Evolutionary conservation across 176 grass and related monocot species (phyloP), one percentile per base, ranked within the genome.

Genomic region (Ananas comosus): DNA sequence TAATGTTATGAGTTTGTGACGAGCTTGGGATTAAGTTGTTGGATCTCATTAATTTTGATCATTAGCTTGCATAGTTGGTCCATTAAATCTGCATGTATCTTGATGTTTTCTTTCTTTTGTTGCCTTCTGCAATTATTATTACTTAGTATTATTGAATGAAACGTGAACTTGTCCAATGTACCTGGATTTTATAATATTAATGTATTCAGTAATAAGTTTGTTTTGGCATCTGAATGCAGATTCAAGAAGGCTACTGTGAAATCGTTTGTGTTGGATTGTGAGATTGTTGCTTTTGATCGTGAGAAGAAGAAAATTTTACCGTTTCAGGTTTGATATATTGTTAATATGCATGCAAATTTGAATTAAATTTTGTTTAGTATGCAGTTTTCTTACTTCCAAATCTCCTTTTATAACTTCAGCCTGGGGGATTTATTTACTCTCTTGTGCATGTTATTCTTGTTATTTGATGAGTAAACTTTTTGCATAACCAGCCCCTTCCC

Each of bases 251-350:
- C 83, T 76, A 79, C 74, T 56, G 87, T 86, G 51, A 93, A 90
- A 65, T 90, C 94, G 22, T 99, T 99, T 86, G 89, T 99, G 66
- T 75, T 99, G 74, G 94, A 99, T 68, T 99, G 89, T 72, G 89
- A 99, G 75, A 93, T 99, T 67, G 89, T 99, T 81, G 94, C 94
- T 63, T 99, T 86, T 76, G 89, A 99, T 73, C 57, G 57, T 65
- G 94, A 93, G 76, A 99, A 93, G 28, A 42, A 89, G 70, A 90
- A 76, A 80, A 93, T 93, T 77, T 84, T 99, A 58, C 94, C 89
- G 74, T 99, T 99, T 75, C 94, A 99, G 94, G 94, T 90, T 85
- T 73, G 69, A 53, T 53, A 59, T 59, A 17, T 52, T 25, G 24
- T 51, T 52, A 27, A 53, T 13, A 13, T 66, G 3, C 48, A 2